These are phyloP conservation scores for Silene uniflora DNA, from an alignment of 148 eudicot species.

Conservation along the genomic window DNA sequence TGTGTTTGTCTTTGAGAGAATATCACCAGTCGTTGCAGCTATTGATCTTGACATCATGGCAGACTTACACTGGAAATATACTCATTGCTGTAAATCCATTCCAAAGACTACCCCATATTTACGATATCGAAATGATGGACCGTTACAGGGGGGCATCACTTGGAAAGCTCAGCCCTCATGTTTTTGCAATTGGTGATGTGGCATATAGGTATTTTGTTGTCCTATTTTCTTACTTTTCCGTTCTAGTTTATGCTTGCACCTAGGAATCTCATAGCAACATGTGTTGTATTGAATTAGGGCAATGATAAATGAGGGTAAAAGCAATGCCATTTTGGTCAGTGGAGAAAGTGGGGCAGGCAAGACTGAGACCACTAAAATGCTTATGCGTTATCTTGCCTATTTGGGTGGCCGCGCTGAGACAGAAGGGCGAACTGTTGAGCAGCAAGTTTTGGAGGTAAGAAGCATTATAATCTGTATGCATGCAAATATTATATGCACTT, in stretches of 20 bases:
- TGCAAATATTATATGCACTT: slow-evolving; percentile 2
- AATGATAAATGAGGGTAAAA: slow-evolving; percentile 82
- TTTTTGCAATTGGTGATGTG: slow-evolving; percentile 85
- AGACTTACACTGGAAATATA: slow-evolving; percentile 96
- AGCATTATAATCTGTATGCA: slow-evolving; percentile 5
- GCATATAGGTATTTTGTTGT: slow-evolving; percentile 61
- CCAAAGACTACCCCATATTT: slow-evolving; percentile 80
- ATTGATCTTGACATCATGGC: slow-evolving; percentile 52
- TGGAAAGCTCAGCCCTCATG: slow-evolving; percentile 92
- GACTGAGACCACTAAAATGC: slow-evolving; percentile 96
- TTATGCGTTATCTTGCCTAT: slow-evolving; percentile 90
- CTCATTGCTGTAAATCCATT: slow-evolving; percentile 96
- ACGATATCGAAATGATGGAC: slow-evolving; percentile 82
- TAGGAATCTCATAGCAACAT: neutral
- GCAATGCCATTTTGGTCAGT: slow-evolving; percentile 87
- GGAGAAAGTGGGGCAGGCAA: slow-evolving; percentile 99
- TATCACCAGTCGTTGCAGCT: slow-evolving; percentile 41
- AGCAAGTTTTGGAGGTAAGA: slow-evolving; percentile 90
- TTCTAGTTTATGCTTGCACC: slow-evolving; percentile 17
- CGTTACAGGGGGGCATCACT: slow-evolving; percentile 83
- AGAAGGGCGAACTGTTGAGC: slow-evolving; percentile 91
- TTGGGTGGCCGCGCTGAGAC: slow-evolving; percentile 85
- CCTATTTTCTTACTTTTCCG: neutral
- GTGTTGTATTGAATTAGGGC: slow-evolving; percentile 47
- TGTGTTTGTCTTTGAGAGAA: slow-evolving; percentile 27